Evolutionary conservation across 345 rosid species (phyloP), one percentile per base, ranked within the genome.

Genomic region (Heritiera littoralis): DNA sequence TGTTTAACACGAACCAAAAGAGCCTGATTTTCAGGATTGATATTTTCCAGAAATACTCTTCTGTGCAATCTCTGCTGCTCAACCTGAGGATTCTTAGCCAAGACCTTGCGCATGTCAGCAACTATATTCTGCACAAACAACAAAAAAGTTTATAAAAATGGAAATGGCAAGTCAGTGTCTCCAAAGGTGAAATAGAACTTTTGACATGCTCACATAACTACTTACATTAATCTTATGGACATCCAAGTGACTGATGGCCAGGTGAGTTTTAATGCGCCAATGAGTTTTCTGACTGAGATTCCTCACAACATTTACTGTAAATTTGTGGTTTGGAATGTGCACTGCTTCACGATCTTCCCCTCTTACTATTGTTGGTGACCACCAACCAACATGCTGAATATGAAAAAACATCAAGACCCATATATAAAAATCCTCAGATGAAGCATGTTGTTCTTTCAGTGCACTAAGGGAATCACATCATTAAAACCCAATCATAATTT

Each of bases 331-430:
- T 32, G 98, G 98, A 84, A 93, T 93, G 85, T 92, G 96, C 73
- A 92, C 88, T 70, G 97, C 97, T 89, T 93, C 98, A 41, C 98
- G 94, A 83, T 93, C 96, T 78, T 93, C 96, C 77, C 93, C 98
- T 82, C 97, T 86, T 81, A 92, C 82, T 64, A 93, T 86, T 58
- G 98, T 93, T 66, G 96, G 98, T 43, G 96, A 93, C 96, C 96
- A 90, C 94, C 98, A 93, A 67, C 98, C 96, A 81, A 93, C 89
- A 83, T 89, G 90, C 90, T 89, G 83, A 49, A 80, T 61, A 78
- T 51, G 46, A 76, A 80, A 83, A 77, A 80, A 66, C 48, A 77
- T 38, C 55, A 74, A 58, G 61, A 80, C 9, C 9, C 56, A 51
- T 18, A 38, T 76, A 7, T 69, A 55, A 54, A 71, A 43, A 20